phyloP scores from a whole-genome alignment of 2,329 filamentous ascomycete species.

The Malbranchea zuffiana region DNA sequence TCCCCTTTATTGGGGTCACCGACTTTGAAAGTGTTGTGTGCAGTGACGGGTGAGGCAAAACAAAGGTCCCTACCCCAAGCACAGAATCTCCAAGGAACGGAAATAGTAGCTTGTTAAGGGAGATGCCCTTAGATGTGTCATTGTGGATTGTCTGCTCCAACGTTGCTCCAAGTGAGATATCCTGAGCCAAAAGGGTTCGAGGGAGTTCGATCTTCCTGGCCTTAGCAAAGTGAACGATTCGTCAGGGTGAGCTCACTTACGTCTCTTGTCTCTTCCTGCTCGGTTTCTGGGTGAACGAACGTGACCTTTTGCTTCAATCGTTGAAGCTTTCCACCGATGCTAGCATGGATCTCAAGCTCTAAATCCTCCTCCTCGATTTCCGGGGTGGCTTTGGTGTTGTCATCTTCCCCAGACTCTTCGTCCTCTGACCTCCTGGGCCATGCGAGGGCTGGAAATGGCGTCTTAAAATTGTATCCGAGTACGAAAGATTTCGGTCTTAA shows the following conservation, averaged over 20 bases:
- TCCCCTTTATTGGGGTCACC: constrained; percentile 24
- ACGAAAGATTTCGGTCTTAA: constrained; percentile 20
- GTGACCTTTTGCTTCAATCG: constrained; percentile 17
- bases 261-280: constrained; percentile 18
- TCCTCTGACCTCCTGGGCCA: constrained; percentile 15
- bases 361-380: constrained; percentile 16
- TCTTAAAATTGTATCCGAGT: constrained; percentile 27
- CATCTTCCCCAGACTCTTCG: constrained; percentile 15
- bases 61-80: constrained; percentile 19
- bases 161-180: constrained; percentile 26
- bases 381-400: constrained; percentile 8
- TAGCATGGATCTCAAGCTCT: constrained; percentile 25
- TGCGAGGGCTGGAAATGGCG: constrained; percentile 23
- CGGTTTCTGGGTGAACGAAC: constrained; percentile 21
- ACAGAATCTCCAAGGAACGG: constrained; percentile 25
- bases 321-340: constrained; percentile 24
- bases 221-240: no score
- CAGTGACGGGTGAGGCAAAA: constrained; percentile 25
- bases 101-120: constrained; percentile 12
- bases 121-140: constrained; percentile 20
- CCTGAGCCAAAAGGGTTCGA: constrained; percentile 19
- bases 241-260: constrained; percentile 17
- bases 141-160: constrained; percentile 22
- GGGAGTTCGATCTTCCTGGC: constrained; percentile 25
- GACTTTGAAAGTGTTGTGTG: constrained; percentile 23